phyloP scores from a whole-genome alignment of 495 filamentous ascomycete species.

The Hyaloscypha variabilis region DNA sequence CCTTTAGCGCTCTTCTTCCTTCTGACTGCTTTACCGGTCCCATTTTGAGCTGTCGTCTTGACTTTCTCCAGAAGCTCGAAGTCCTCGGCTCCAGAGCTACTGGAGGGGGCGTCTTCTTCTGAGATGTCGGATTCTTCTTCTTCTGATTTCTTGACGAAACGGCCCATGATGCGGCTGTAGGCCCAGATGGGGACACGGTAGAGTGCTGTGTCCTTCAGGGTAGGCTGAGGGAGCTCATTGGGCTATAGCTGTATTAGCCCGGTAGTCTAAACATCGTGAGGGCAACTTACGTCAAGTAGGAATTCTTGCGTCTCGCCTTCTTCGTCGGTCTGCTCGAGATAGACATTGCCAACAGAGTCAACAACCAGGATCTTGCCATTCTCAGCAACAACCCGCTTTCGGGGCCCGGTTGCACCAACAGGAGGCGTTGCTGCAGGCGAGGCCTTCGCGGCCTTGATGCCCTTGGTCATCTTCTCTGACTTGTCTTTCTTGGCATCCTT shows the following conservation, averaged over 20 bases:
- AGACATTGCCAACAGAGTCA: constrained; percentile 89
- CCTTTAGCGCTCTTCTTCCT: constrained; percentile 28
- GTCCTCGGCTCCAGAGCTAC: constrained; percentile 51
- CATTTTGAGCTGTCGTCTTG: constrained; percentile 33
- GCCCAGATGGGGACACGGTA: constrained; percentile 68
- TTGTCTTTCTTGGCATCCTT: constrained; percentile 74
- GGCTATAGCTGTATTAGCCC: constrained; percentile 41
- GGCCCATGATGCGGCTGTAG: constrained; percentile 59
- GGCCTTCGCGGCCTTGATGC: constrained; percentile 52
- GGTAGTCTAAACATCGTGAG: too few relatives aligned
- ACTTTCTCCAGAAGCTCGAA: constrained; percentile 60
- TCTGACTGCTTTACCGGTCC: constrained; percentile 22
- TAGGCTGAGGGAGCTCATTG: constrained; percentile 66
- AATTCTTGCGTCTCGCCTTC: constrained; percentile 82
- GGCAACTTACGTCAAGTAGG: constrained; percentile 71
- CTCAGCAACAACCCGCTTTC: constrained; percentile 84
- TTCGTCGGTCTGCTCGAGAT: constrained; percentile 84
- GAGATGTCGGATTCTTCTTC: constrained; percentile 38
- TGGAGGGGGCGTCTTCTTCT: constrained; percentile 36
- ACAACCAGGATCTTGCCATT: constrained; percentile 96
- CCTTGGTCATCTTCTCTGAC: constrained; percentile 35
- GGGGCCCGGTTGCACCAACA: constrained; percentile 61
- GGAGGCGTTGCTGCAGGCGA: constrained; percentile 47
- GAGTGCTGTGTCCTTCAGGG: constrained; percentile 69
- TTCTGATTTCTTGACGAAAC: constrained; percentile 44